phyloP scores from a whole-genome alignment of 345 rosid genomes.

The Ceriops tagal region DNA sequence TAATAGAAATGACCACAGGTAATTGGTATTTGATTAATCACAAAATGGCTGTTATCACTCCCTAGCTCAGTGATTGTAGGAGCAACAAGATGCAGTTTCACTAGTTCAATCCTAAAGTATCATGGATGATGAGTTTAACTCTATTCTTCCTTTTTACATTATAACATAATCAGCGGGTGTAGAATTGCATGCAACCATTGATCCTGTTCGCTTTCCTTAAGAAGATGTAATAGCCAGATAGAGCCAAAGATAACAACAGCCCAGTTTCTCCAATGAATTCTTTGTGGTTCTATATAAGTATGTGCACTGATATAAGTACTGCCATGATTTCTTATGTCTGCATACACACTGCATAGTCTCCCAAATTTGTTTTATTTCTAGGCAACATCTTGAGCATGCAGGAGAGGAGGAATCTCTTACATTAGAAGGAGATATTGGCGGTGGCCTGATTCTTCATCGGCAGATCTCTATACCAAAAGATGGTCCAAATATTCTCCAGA shows the following conservation, averaged over 20 bases:
- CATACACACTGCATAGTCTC: background rate
- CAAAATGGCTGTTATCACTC: too few species aligned
- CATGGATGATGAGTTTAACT: too few species aligned
- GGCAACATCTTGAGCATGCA: constrained; percentile 73
- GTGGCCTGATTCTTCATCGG: constrained; percentile 68
- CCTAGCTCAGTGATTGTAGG: too few species aligned
- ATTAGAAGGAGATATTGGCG: constrained; percentile 72
- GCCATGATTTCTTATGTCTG: background rate
- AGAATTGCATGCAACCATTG: too few species aligned
- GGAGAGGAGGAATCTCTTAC: constrained; percentile 66
- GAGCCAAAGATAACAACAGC: background rate
- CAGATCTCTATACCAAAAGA: constrained; percentile 44
- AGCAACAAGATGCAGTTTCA: too few species aligned
- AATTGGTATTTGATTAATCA: too few species aligned
- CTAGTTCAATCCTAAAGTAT: too few species aligned
- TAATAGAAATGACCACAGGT: too few species aligned
- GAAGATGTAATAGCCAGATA: background rate
- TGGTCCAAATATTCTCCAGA: constrained; percentile 43
- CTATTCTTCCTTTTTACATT: too few species aligned
- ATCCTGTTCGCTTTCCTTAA: background rate
- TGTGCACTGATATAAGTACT: background rate
- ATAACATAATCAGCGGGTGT: too few species aligned
- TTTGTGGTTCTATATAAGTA: background rate
- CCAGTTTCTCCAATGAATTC: background rate
- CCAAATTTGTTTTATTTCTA: constrained; percentile 25